Conservation (phyloP, 2,329 filamentous ascomycete species). For the Colletotrichum sp. region DNA sequence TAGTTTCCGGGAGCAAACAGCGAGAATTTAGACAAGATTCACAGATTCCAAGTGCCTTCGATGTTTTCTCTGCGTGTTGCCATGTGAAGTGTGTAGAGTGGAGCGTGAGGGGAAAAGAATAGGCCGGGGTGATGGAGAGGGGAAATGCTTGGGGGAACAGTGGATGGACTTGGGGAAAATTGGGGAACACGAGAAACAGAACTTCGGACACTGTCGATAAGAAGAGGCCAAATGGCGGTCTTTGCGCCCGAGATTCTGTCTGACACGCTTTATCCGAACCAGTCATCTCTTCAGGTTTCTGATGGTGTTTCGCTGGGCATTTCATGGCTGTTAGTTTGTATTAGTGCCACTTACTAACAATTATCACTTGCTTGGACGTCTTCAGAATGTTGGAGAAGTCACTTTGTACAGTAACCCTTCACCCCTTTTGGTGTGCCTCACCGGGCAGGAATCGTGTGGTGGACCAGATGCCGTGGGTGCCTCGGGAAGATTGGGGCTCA, state of each 20-base stretch:
- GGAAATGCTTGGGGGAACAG: not conserved
- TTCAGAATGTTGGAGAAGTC: not conserved
- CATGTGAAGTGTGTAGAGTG: not conserved
- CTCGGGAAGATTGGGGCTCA: slow-evolving; percentile 9
- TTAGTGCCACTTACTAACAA: not conserved
- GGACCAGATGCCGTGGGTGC: not conserved
- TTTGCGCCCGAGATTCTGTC: not conserved
- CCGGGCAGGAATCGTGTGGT: not conserved
- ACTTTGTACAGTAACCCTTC: not conserved
- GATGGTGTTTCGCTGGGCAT: not conserved
- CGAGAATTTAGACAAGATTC: not conserved
- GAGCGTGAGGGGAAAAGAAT: not conserved
- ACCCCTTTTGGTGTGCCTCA: not conserved
- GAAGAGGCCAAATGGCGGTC: not conserved
- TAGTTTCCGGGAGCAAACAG: not conserved
- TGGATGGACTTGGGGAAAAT: not conserved
- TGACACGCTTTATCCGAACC: not conserved
- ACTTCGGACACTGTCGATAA: not conserved
- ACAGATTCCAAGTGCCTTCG: not conserved
- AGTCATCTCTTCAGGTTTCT: not conserved
- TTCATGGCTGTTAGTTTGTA: not conserved
- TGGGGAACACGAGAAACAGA: not conserved
- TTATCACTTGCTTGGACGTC: not conserved
- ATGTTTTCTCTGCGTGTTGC: not conserved
- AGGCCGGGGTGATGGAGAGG: not conserved